Base-by-base conservation (phyloP, 2,329 filamentous ascomycete species). In the Pestalotiopsis sp. region DNA sequence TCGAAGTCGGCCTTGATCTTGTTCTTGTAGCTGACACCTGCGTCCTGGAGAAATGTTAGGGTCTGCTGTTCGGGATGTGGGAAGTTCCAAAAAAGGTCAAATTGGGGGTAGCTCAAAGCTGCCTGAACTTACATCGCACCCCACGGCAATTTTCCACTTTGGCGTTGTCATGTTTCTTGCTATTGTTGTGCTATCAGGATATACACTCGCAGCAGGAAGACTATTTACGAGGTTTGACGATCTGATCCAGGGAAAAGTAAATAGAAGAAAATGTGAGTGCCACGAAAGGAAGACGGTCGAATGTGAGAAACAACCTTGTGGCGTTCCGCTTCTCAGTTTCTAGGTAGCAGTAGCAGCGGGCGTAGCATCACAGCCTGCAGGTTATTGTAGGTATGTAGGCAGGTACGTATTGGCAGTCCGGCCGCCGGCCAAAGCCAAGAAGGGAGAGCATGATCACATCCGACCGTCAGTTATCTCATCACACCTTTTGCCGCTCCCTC, bases 11-110 rank as follows among this genome's bases (percentile, higher is more conserved):
- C 83, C 77, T 92, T 92, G 82, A 95, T 89, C 72, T 88, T 87
- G 76, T 90, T 88, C 81, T 94, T 95, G 88, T 95, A 95, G 73
- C 82, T 83, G 75, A 91, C 86, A 77, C 93, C 93, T 69, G 92
- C 92, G 75, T 92, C 91, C 65, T 67, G 23, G 56, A 45, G 56
- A 36, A 12, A 9, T 5, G 9, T 36, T 73, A 68, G 73, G 70
- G 27, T 56, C 31, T 39, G 4, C 36, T 27, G 2, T 14, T 39
- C 59, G 31, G 31, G 9, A 67, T 6, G 39, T 60, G 36, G 67
- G 61, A 45, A 45, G 27, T 49, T 17, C 23, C 23, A 23, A 23
- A 23, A 23, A 23, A 23, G 23, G 23, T 23, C 23, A 23, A 23
- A 23, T 23, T 23, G 23, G 23, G 27, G 20, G 25, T 12, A 23